Evolutionary conservation across 1,284 basidiomycete genomes (phyloP), one percentile per base, ranked within the genome.

Genomic region (Ceratobasidium sp.): DNA sequence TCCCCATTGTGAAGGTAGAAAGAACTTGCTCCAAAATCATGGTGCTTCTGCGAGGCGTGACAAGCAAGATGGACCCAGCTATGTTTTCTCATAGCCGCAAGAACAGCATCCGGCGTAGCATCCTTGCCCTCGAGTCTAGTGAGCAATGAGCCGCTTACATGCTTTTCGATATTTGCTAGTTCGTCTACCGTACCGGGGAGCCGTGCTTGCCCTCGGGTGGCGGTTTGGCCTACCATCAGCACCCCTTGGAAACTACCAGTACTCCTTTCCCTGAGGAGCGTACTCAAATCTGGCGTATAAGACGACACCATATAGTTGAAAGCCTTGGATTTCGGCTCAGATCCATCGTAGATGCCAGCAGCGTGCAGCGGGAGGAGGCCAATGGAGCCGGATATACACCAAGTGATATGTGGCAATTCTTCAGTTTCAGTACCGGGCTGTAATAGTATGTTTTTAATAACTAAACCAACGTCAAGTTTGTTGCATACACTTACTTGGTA

Each of bases 51-150:
- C 3, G 33, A 20, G 1, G 60, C 74, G 39, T 76, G 74, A n/a
- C 74, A 76, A 17, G 73, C 58, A 28, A 75, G 51, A 51, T 75
- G 73, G 33, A 66, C 45, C 42, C 61, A 75, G 13, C 23, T 47
- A 31, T 33, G 42, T 4, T 65, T 8, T 11, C 51, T 15, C 45
- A 65, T 47, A 33, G 26, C 64, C 10, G 28, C 64, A 7, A 26
- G 42, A 2, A 65, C 64, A 15, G 64, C 39, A 15, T 10, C 23
- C 1, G 20, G 13, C 45, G 45, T 65, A 11, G 64, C 64, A 17
- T 31, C 8, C 4, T 11, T 28, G 15, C 64, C 64, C 15, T 65
- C 64, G 3, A 65, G 28, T 17, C 64, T 42, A 15, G 45, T 65
- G 23, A 65, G 15, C 4, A 23, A 45, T 20, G 23, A 6, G 4